Evolutionary conservation across 164 flowering plant genomes (phyloP).

Genomic region (Stephania yunnanensis): DNA sequence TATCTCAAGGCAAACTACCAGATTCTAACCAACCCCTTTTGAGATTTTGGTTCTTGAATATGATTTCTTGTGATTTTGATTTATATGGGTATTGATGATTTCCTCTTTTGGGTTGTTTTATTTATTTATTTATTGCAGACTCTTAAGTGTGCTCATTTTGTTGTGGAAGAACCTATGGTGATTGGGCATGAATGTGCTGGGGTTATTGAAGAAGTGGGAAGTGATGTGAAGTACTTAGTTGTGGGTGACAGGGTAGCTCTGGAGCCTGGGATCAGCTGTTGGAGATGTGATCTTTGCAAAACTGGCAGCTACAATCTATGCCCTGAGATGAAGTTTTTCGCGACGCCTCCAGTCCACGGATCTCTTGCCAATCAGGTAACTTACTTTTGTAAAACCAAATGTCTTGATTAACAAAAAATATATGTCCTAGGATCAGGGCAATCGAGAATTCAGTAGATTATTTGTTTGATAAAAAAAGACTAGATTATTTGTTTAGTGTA

Average conservation of each 20-base stretch:
- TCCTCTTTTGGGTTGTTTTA: background rate
- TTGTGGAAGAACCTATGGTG: conserved; percentile 91
- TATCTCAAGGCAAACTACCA: conserved; percentile 54
- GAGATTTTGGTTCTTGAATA: background rate
- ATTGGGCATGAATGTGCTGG: conserved; percentile 99
- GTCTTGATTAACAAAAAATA: too few species aligned
- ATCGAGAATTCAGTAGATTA: background rate
- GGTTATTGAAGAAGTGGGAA: conserved; percentile 76
- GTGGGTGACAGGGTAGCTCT: conserved; percentile 87
- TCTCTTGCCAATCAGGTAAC: conserved; percentile 83
- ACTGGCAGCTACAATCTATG: conserved; percentile 87
- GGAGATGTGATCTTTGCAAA: conserved; percentile 59
- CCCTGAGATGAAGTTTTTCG: conserved; percentile 93
- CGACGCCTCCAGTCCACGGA: conserved; percentile 85
- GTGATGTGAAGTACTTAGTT: conserved; percentile 54
- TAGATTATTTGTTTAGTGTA: too few species aligned
- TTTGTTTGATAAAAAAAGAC: too few species aligned
- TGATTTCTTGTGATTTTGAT: background rate
- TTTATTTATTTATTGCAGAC: conserved; percentile 30
- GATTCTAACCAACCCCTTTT: background rate
- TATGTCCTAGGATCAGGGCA: background rate
- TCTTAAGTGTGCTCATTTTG: conserved; percentile 56
- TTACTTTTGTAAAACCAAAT: too few species aligned
- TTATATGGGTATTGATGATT: background rate
- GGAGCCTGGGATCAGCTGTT: conserved; percentile 90